Base-by-base conservation (phyloP, 805 yeast species). In the Candida odintsovae region DNA sequence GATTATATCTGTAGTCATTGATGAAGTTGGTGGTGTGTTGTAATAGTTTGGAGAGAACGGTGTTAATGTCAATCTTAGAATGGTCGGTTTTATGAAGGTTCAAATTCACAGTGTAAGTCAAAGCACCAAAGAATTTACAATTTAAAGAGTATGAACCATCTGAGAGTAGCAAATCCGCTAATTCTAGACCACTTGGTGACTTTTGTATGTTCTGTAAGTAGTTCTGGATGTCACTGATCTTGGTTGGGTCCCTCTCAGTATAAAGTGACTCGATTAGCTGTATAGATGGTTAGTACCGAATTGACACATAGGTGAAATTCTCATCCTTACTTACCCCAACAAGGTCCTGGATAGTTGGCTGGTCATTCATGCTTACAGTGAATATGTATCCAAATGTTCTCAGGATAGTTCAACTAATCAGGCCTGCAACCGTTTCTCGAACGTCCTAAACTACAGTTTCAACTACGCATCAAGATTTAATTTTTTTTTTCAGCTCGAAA, bases 111-210 rank as follows among this genome's bases (percentile, higher is more conserved):
- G 88, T 76, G 48, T 78, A 80, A 0, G 96, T 88, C 47, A 86
- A 71, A 0, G 95, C 95, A 0, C 95, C 96, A 57, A 88, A 83
- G 61, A 83, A 88, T 57, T 80, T 78, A 50, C 82, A 77, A 47
- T 76, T 76, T 39, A 67, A 53, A 1, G 77, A 71, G 3, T 59
- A 57, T 2, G 60, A 57, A 3, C 45, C 44, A 33, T 64, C 61
- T 3, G 63, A 50, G 8, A 88, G 65, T 19, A 88, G 68, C 36
- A 64, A 53, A 31, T 74, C 70, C 0, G 90, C 95, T 21, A 88
- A 57, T 2, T 53, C 51, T 67, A 80, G 72, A 1, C 88, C 92
- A 42, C 72, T 56, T 0, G 66, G 62, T 0, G 83, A 76, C 53
- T 68, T 72, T 59, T 88, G 96, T 6, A 80, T 56, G 4, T 49